Evolutionary conservation across 352 stramenopile genomes (phyloP), one percentile per base, ranked within the genome.

Genomic region (Thraustochytrium striatum): DNA sequence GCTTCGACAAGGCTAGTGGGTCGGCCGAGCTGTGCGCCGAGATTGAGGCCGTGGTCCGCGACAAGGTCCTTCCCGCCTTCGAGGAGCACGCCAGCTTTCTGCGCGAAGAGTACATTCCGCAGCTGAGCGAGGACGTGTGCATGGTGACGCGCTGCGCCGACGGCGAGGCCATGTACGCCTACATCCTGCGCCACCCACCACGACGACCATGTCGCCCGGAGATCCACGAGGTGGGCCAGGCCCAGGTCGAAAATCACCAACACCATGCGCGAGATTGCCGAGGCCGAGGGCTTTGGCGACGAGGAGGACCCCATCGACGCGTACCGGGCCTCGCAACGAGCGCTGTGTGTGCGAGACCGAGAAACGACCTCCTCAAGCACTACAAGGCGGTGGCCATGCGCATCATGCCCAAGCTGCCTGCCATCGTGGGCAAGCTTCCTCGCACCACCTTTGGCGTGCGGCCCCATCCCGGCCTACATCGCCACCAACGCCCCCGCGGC

Each of bases 161-260:
- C 16, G 47, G 47, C 16, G 47, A 16, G 16, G 47, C 16, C 16
- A 55, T 55, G 47, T n/a, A n/a, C n/a, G n/a, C n/a, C n/a, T n/a
- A n/a, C n/a, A n/a, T n/a, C n/a, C n/a, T n/a, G n/a, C n/a, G n/a
- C n/a, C n/a, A n/a, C n/a, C n/a, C 55, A 87, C 84, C 16, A 87
- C 84, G 9, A 87, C 83, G 5, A 79, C 28, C 28, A 83, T 85
- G 78, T 84, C 82, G 16, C 81, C 82, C 9, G 32, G 83, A 87
- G 70, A 81, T 86, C 43, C 84, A 87, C 78, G 72, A 86, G 32
- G 38, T 87, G 9, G 84, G 84, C n/a, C 69, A 86, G 21, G 65
- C 79, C n/a, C 82, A 87, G 62, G 82, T 86, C 0, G 58, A 39
- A n/a, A 32, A 86, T 87, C 21, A 47, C 57, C 53, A 35, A 57